Evolutionary conservation across 345 rosid genomes (phyloP), one percentile per base, ranked within the genome.

Genomic region (Melastoma malabathricum): DNA sequence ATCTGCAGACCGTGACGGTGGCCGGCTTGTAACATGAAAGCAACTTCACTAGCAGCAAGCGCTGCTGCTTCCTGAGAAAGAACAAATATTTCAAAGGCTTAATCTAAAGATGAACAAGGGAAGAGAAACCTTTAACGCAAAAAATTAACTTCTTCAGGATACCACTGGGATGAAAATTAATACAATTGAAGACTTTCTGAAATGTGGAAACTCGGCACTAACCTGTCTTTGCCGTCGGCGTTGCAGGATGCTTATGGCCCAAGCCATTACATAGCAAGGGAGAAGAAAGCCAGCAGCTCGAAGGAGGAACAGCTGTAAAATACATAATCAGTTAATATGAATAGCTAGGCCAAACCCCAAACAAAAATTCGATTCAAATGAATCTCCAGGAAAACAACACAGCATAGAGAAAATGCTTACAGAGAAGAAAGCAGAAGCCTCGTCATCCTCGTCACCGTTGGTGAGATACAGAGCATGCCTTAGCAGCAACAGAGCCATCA

Each of bases 231-330:
- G 95, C 65, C 99, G 78, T 20, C 99, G 77, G 3, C 86, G 94
- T 75, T 92, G 99, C 61, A 92, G 65, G 63, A 88, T 76, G 63
- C 94, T 80, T 41, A 92, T 80, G 57, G 97, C 97, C 98, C 98
- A 92, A 48, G 97, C 98, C 98, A 87, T 92, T 59, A 92, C 83
- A 65, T 88, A 92, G 69, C 99, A 92, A 3, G 99, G 97, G 44
- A 92, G 81, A 65, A 92, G 95, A 73, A 92, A 92, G 47, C 95
- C 84, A 7, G 84, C 97, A 6, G 90, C 95, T 6, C 99, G 83
- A 34, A 92, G 86, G 70, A 92, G 63, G 84, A 92, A 88, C 68
- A 92, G 88, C 99, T 92, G 18, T 46, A 27, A 50, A 59, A 19
- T 52, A 55, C 17, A 13, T 47, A 55, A 19, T 29, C 62, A 43